Conservation (phyloP, 768 basidiomycete species). For the Podaxis sp. region DNA sequence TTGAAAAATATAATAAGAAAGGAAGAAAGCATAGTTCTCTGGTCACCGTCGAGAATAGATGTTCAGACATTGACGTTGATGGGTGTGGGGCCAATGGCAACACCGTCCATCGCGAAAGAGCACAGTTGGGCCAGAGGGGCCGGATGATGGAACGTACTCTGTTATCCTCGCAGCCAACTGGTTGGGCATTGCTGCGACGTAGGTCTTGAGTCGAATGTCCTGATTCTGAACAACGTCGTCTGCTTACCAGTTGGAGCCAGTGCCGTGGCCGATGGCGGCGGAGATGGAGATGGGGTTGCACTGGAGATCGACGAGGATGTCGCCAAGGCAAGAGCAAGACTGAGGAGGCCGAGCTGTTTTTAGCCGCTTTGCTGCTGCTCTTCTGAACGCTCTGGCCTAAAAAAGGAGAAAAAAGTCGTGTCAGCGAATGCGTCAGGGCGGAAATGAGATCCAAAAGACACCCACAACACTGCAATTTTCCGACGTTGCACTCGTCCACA, state of each 20-base stretch:
- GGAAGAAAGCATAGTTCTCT: background rate
- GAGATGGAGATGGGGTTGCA: slow-evolving; percentile 20
- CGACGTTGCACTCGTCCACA: slow-evolving; percentile 1
- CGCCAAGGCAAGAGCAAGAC: slow-evolving; percentile 12
- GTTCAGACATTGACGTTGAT: slow-evolving; percentile 22
- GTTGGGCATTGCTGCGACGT: slow-evolving; percentile 12
- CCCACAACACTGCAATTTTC: slow-evolving; percentile 6
- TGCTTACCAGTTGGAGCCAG: slow-evolving; percentile 15
- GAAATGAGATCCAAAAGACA: background rate
- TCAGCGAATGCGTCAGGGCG: background rate
- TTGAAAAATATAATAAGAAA: background rate
- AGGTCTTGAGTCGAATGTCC: background rate
- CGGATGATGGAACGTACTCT: slow-evolving; percentile 16
- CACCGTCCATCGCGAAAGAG: slow-evolving; percentile 16
- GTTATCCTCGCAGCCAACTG: slow-evolving; percentile 23
- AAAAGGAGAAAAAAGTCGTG: background rate
- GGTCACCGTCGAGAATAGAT: background rate
- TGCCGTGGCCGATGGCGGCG: slow-evolving; percentile 15
- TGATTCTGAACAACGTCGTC: background rate
- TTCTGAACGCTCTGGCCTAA: background rate
- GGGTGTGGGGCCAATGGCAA: slow-evolving; percentile 24
- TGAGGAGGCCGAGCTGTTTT: background rate
- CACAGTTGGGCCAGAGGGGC: background rate
- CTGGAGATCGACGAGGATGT: slow-evolving; percentile 15
- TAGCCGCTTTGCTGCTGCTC: background rate